Percentiles rank a stretch among this genome's conserved stretches.
These are phyloP conservation scores for Saccharomycodes ludwigii DNA, from an alignment of 805 yeast species.

Conservation along the genomic window DNA sequence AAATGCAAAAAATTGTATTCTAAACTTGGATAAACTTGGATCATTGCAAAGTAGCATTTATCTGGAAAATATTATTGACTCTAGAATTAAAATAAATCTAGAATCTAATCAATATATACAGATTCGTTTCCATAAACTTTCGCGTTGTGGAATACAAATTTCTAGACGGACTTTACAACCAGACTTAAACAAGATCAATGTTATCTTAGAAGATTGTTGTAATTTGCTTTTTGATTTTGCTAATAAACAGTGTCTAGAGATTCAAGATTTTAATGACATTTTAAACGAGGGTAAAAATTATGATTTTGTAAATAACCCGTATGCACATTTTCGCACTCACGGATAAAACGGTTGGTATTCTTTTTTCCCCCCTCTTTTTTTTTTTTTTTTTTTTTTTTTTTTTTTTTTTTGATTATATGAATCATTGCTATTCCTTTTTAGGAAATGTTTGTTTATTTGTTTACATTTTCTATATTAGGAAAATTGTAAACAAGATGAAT, in stretches of 20 bases:
- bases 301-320: not conserved
- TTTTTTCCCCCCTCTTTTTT: too few relatives aligned
- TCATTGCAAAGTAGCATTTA: slow-evolving; percentile 11
- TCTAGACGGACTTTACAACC: not conserved
- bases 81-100: slow-evolving; percentile 8
- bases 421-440: too few relatives aligned
- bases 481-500: too few relatives aligned
- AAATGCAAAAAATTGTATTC: slow-evolving; percentile 11
- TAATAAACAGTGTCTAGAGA: slow-evolving; percentile 7
- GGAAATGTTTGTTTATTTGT: not conserved
- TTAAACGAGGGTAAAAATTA: not conserved
- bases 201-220: slow-evolving; percentile 16
- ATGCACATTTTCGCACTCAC: not conserved
- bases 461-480: not conserved
- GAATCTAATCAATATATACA: slow-evolving; percentile 13
- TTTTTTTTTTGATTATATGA: too few relatives aligned
- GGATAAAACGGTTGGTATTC: too few relatives aligned
- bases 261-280: slow-evolving; percentile 17
- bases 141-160: slow-evolving; percentile 14
- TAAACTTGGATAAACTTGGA: slow-evolving; percentile 4
- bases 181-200: slow-evolving; percentile 9
- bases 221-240: slow-evolving; percentile 13
- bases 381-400: not conserved
- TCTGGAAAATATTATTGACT: slow-evolving; percentile 11
- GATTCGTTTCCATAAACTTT: slow-evolving; percentile 14